Conservation (phyloP, 176 grass and related monocot genomes). For the Ampelocalamus luodianensis region DNA sequence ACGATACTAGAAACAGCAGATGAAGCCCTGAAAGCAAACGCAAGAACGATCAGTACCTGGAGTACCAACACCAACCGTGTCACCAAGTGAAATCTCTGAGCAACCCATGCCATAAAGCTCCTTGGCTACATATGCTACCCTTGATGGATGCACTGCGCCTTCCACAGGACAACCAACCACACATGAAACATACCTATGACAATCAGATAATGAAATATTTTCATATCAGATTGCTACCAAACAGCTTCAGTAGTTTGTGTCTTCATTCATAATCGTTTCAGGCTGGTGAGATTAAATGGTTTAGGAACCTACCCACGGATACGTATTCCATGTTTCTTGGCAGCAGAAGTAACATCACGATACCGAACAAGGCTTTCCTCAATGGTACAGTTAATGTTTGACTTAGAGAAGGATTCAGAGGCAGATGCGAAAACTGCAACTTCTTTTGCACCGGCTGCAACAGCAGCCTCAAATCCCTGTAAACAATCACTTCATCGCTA, state of each 20-base stretch:
- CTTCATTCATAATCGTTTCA: neutral
- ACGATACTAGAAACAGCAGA: neutral
- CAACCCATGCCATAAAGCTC: constrained; percentile 90
- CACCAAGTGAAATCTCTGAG: constrained; percentile 94
- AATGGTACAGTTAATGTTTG: constrained; percentile 86
- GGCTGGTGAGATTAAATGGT: neutral
- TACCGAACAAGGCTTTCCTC: constrained; percentile 82
- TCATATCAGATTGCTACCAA: constrained; percentile 16
- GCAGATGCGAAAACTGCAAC: constrained; percentile 86
- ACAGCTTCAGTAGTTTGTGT: neutral
- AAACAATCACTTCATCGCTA: constrained; percentile 21
- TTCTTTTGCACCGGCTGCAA: constrained; percentile 84
- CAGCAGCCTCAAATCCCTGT: constrained; percentile 87
- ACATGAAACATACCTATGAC: constrained; percentile 83
- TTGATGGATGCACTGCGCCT: constrained; percentile 68
- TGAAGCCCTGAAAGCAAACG: neutral
- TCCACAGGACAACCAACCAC: constrained; percentile 68
- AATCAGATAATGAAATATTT: constrained; percentile 6
- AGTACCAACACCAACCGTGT: constrained; percentile 94
- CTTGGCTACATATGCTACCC: constrained; percentile 84
- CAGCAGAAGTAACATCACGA: constrained; percentile 60
- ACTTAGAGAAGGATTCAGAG: constrained; percentile 88
- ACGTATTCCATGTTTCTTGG: constrained; percentile 59
- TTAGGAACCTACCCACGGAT: constrained; percentile 69
- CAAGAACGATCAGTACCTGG: constrained; percentile 58